phyloP scores from a whole-genome alignment of 1,139 yeast species.

The Yamadazyma diddensiae region DNA sequence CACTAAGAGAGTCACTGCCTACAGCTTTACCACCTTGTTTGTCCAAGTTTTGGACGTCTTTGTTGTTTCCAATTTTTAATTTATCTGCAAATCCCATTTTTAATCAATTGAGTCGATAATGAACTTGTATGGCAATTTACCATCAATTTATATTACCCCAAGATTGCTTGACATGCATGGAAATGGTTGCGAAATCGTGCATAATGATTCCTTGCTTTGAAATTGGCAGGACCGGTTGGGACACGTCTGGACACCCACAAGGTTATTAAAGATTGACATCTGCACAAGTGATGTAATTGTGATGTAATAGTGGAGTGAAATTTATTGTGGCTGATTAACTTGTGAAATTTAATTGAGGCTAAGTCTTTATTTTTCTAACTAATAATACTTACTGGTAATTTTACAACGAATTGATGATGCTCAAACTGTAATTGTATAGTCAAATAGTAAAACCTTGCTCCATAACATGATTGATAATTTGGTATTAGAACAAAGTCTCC shows the following conservation, averaged over 20 bases:
- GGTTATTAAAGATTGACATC: too few relatives aligned
- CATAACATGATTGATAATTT: constrained; percentile 34
- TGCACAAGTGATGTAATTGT: too few relatives aligned
- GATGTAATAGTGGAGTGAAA: constrained; percentile 1
- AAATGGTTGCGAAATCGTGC: constrained; percentile 11
- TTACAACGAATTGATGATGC: background rate
- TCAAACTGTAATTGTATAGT: constrained; percentile 8
- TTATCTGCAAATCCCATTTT: constrained; percentile 38
- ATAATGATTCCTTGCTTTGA: constrained; percentile 5
- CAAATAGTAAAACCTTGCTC: constrained; percentile 34
- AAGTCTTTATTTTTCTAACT: constrained; percentile 1
- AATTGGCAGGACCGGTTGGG: constrained; percentile 1
- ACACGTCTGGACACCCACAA: background rate
- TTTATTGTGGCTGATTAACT: too few relatives aligned
- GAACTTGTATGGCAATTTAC: too few relatives aligned
- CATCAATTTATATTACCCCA: constrained; percentile 1
- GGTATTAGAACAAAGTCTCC: constrained; percentile 30
- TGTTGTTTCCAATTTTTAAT: constrained; percentile 24
- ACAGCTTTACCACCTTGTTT: constrained; percentile 29
- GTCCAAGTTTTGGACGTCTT: constrained; percentile 32
- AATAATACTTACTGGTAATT: constrained; percentile 3
- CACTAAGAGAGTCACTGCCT: constrained; percentile 22
- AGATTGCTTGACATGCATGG: too few relatives aligned
- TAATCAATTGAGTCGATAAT: too few relatives aligned
- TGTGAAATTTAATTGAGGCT: too few relatives aligned